These are phyloP conservation scores for Colletotrichum salicis DNA, from an alignment of 2,329 filamentous ascomycete genomes.

Conservation along the genomic window DNA sequence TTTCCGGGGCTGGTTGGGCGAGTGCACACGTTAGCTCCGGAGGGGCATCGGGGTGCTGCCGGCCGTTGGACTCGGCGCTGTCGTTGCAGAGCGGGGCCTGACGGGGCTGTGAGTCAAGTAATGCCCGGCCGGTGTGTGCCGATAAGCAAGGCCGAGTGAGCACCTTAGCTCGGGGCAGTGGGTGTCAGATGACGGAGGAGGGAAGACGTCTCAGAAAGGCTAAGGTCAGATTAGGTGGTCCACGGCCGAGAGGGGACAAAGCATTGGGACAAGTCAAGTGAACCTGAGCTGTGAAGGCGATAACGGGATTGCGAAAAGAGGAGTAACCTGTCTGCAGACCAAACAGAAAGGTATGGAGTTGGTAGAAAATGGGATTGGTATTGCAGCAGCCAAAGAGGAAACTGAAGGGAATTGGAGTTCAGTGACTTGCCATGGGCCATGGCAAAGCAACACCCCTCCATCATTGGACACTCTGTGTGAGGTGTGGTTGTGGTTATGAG, in stretches of 20 bases:
- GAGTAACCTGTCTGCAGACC: not conserved
- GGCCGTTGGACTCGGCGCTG: conserved; percentile 23
- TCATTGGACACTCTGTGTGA: conserved; percentile 10
- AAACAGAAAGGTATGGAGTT: conserved; percentile 19
- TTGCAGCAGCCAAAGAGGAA: not conserved
- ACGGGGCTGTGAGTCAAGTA: conserved; percentile 4
- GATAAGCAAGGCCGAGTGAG: conserved; percentile 1
- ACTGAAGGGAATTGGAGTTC: conserved; percentile 3
- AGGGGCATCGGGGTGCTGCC: conserved; percentile 3
- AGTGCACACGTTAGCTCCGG: not conserved
- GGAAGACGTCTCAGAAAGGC: conserved; percentile 2
- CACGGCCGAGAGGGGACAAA: not conserved
- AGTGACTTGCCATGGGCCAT: conserved; percentile 16
- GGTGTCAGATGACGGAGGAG: not conserved
- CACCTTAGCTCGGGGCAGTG: not conserved
- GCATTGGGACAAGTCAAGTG: not conserved
- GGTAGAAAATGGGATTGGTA: conserved; percentile 13
- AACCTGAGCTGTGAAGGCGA: not conserved
- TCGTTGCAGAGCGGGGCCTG: conserved; percentile 18
- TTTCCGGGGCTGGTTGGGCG: not conserved
- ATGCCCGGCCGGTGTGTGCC: conserved; percentile 4
- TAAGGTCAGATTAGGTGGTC: conserved; percentile 1
- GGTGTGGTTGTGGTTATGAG: conserved; percentile 9
- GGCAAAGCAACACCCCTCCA: not conserved
- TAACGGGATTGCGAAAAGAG: not conserved